phyloP scores from a whole-genome alignment of 805 yeast genomes.

The Saturnispora hagleri region DNA sequence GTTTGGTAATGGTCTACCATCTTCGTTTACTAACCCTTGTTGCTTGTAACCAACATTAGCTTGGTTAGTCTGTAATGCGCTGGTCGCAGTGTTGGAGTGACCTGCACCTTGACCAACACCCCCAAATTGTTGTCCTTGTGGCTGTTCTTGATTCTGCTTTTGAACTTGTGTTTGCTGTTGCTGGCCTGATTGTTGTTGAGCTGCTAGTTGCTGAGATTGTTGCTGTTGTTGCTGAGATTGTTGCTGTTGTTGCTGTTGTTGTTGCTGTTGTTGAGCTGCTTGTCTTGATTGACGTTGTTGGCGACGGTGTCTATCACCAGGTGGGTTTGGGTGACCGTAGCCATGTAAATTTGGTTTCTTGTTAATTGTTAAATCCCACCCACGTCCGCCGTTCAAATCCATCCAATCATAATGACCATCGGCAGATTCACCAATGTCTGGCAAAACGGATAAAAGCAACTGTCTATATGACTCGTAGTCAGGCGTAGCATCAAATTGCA shows the following conservation, averaged over 20 bases:
- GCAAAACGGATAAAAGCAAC: conserved; percentile 69
- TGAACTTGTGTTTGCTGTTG: conserved; percentile 13
- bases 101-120: conserved; percentile 13
- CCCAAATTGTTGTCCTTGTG: conserved; percentile 5
- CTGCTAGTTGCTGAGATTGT: conserved; percentile 11
- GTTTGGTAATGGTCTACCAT: conserved; percentile 29
- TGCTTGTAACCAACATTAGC: conserved; percentile 4
- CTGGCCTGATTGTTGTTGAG: conserved; percentile 11
- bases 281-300: conserved; percentile 30
- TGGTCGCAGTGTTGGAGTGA: conserved; percentile 3
- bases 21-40: conserved; percentile 12
- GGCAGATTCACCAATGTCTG: conserved; percentile 55
- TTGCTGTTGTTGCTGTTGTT: neutral
- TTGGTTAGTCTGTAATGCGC: neutral
- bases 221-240: conserved; percentile 4
- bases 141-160: conserved; percentile 3
- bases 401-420: conserved; percentile 98
- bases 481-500: conserved; percentile 89
- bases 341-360: conserved; percentile 94
- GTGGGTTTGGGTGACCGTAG: conserved; percentile 90
- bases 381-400: conserved; percentile 89
- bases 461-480: conserved; percentile 82
- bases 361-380: conserved; percentile 87
- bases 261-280: conserved; percentile 17
- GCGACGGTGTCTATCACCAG: conserved; percentile 42